phyloP scores from a whole-genome alignment of 306 rosid species.

The Cucurbita moschata region DNA sequence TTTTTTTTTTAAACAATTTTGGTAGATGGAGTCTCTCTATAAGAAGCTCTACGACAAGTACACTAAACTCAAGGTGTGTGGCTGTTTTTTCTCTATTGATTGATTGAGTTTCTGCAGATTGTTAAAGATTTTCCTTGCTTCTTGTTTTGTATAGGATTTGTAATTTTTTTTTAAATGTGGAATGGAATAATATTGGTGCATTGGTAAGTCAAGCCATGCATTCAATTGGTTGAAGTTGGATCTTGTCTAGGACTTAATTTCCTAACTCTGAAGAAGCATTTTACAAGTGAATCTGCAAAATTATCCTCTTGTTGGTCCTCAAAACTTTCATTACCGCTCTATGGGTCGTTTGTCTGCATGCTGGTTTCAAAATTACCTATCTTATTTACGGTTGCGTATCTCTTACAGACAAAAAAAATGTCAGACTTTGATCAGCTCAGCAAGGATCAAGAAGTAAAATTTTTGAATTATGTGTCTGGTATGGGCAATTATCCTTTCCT shows the following conservation, averaged over 20 bases:
- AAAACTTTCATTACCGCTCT: not conserved
- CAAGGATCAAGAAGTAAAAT: slow-evolving; percentile 62
- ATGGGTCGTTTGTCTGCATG: not conserved
- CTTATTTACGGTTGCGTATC: not conserved
- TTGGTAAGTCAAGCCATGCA: not conserved
- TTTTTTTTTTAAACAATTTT: not conserved
- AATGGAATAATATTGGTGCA: not conserved
- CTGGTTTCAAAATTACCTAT: not conserved
- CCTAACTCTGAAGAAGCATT: not conserved
- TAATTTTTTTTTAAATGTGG: not conserved
- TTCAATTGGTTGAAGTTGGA: not conserved
- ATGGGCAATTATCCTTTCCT: slow-evolving; percentile 11
- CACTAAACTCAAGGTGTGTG: slow-evolving; percentile 51
- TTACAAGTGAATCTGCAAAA: not conserved
- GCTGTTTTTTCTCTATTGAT: not conserved
- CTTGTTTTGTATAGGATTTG: not conserved
- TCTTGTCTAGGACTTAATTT: not conserved
- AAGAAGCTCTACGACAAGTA: slow-evolving; percentile 71
- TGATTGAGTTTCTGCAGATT: not conserved
- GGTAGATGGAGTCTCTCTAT: slow-evolving; percentile 57
- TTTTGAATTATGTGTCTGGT: slow-evolving; percentile 50
- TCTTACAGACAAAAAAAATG: slow-evolving; percentile 39
- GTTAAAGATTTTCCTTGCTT: not conserved
- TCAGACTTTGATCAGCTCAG: slow-evolving; percentile 37
- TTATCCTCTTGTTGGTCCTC: not conserved